Evolutionary conservation across 768 basidiomycete genomes (phyloP).

Genomic region (Aureoboletus auriporus): DNA sequence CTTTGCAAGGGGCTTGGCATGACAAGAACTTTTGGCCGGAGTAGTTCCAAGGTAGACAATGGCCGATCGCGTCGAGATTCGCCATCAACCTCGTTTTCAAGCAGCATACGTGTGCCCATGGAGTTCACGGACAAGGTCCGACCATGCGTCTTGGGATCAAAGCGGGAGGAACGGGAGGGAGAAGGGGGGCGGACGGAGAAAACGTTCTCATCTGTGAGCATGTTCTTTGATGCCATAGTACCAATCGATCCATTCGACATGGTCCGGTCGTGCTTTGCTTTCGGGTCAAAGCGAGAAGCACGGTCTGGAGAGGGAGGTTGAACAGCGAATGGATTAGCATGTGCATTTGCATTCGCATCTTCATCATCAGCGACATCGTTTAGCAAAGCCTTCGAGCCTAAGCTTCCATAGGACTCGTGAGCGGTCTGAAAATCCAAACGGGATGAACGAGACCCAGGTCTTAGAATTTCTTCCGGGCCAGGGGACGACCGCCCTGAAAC

Average conservation of each 20-base stretch:
- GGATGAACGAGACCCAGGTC: constrained; percentile 33
- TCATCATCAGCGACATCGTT: constrained; percentile 35
- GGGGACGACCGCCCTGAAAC: constrained; percentile 46
- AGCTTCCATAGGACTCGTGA: constrained; percentile 49
- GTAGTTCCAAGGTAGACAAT: constrained; percentile 71
- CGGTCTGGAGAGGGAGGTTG: constrained; percentile 36
- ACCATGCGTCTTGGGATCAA: constrained; percentile 76
- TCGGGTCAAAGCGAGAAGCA: constrained; percentile 44
- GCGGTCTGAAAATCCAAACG: constrained; percentile 27
- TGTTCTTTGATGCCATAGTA: constrained; percentile 30
- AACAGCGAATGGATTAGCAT: constrained; percentile 32
- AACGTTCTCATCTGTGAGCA: constrained; percentile 50
- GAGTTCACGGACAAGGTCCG: constrained; percentile 65
- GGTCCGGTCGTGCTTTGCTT: constrained; percentile 34
- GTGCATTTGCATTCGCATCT: constrained; percentile 10
- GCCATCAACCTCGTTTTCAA: constrained; percentile 47
- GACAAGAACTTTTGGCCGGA: constrained; percentile 88
- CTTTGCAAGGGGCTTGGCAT: constrained; percentile 88
- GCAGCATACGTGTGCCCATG: constrained; percentile 58
- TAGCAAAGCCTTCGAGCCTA: constrained; percentile 44
- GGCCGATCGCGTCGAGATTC: constrained; percentile 46
- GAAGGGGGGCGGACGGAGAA: constrained; percentile 67
- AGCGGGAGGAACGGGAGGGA: constrained; percentile 59
- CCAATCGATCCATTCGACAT: constrained; percentile 47
- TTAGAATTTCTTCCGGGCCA: constrained; percentile 35